A percentile compares a stretch with the other conserved stretches of the same genome.
These are phyloP conservation scores for Botryosphaeria dothidea DNA, from an alignment of 2,329 filamentous ascomycete species.

Conservation along the genomic window DNA sequence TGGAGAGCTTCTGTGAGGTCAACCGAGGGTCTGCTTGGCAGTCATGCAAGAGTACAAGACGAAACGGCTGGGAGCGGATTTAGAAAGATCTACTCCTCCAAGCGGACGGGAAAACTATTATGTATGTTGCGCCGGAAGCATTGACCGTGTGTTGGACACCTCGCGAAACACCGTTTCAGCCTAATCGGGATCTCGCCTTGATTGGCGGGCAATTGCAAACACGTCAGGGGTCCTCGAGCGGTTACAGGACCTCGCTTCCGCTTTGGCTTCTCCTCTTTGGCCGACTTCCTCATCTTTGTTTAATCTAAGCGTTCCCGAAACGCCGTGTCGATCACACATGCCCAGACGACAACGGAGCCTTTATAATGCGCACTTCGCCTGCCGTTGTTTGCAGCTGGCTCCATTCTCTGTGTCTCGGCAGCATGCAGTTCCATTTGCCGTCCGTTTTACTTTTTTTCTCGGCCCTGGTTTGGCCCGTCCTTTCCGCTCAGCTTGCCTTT, in stretches of 20 bases:
- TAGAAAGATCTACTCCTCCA: background rate
- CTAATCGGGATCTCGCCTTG: background rate
- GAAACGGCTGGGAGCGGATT: background rate
- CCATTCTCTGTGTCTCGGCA: background rate
- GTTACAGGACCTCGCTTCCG: conserved; percentile 16
- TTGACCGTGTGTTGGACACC: background rate
- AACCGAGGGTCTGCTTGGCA: background rate
- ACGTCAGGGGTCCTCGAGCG: conserved; percentile 3
- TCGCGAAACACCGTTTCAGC: background rate
- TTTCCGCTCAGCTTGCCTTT: conserved; percentile 42
- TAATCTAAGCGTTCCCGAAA: conserved; percentile 12
- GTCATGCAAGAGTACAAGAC: background rate
- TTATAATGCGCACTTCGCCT: background rate
- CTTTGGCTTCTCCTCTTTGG: background rate
- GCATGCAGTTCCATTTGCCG: background rate
- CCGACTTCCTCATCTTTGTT: conserved; percentile 9
- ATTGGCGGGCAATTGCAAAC: conserved; percentile 14
- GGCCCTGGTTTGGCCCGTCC: conserved; percentile 16
- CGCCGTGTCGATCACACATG: conserved; percentile 7
- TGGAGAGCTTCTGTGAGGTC: background rate
- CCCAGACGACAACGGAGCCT: background rate
- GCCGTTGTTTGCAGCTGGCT: background rate
- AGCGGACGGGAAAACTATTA: background rate
- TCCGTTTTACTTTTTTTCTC: background rate
- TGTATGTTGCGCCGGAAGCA: background rate